Base-by-base conservation (phyloP, 495 filamentous ascomycete genomes). In the Trichoderma reesei region DNA sequence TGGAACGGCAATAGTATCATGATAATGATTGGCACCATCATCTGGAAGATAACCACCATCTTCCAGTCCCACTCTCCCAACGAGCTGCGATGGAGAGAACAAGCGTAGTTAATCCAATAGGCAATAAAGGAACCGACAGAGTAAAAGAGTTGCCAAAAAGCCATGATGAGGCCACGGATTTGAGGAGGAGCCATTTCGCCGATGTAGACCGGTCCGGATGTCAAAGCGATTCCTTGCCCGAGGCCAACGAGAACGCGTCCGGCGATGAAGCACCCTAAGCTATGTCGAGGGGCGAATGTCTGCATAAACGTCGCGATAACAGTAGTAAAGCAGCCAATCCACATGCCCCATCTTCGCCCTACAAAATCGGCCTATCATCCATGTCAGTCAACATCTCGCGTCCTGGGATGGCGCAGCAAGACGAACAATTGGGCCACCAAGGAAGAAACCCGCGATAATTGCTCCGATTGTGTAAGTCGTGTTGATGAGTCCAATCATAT, bases 131-230 rank as follows among this genome's bases (percentile, higher is more conserved):
- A 81, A 33, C 83, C 83, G 37, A 86, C 84, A 34, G 77, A 81
- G 74, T 86, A 87, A 72, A 86, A 86, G 74, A 85, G 83, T 72
- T 87, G 83, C 84, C 83, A 87, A 67, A 86, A 84, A n/a, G 81
- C 80, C 84, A 87, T 85, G 68, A 87, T 84, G 66, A 79, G 79
- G 63, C 84, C 84, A 59, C 84, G 81, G 65, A 85, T 85, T 61
- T 85, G 78, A 9, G 80, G 69, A 7, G 83, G 82, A 7, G 83
- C 79, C 20, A 87, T 70, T 64, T 87, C 83, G 60, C 83, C 83
- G 60, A 87, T 87, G 67, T 86, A 87, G 63, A 85, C 83, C 0
- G 83, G 83, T 11, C 83, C 83, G 46, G 83, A 66, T 10, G 71
- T 86, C 67, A 86, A 70, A 61, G 85, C 85, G 72, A 87, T 76